Conservation (phyloP, 495 filamentous ascomycete genomes). For the Podospora anserina region DNA sequence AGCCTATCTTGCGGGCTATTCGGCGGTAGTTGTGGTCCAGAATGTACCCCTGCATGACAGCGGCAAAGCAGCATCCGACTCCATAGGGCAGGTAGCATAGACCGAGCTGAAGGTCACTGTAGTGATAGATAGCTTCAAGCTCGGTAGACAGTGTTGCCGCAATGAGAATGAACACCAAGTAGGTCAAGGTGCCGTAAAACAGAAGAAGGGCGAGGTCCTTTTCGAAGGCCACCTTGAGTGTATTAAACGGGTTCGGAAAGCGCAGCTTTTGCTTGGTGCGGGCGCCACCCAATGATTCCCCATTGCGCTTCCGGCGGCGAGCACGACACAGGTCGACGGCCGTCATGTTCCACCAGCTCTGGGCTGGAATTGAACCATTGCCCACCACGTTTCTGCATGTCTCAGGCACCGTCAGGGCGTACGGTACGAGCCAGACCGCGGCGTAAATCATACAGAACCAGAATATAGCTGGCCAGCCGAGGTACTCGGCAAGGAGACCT, state of each 20-base stretch:
- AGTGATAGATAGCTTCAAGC: conserved; percentile 61
- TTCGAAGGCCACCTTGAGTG: conserved; percentile 61
- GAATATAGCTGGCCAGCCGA: conserved; percentile 71
- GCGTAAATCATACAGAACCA: conserved; percentile 67
- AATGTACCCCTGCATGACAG: conserved; percentile 60
- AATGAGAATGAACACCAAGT: conserved; percentile 45
- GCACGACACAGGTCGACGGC: conserved; percentile 42
- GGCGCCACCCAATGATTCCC: background rate
- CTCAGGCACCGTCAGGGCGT: conserved; percentile 59
- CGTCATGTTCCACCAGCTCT: conserved; percentile 55
- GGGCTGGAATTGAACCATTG: conserved; percentile 60
- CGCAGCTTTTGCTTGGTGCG: conserved; percentile 48
- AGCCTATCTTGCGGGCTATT: conserved; percentile 45
- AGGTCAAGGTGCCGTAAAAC: conserved; percentile 51
- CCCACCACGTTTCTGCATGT: conserved; percentile 69
- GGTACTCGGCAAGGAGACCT: conserved; percentile 58
- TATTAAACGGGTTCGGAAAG: conserved; percentile 68
- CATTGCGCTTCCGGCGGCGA: conserved; percentile 23
- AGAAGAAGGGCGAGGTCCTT: conserved; percentile 53
- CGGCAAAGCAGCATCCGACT: conserved; percentile 63
- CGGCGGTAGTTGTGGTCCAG: conserved; percentile 56
- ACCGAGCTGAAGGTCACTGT: conserved; percentile 65
- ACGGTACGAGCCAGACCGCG: conserved; percentile 51
- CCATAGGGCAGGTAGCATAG: conserved; percentile 62
- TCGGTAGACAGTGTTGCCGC: conserved; percentile 55